Base-by-base conservation (phyloP, 495 filamentous ascomycete genomes). In the Penicillium tannophilum region DNA sequence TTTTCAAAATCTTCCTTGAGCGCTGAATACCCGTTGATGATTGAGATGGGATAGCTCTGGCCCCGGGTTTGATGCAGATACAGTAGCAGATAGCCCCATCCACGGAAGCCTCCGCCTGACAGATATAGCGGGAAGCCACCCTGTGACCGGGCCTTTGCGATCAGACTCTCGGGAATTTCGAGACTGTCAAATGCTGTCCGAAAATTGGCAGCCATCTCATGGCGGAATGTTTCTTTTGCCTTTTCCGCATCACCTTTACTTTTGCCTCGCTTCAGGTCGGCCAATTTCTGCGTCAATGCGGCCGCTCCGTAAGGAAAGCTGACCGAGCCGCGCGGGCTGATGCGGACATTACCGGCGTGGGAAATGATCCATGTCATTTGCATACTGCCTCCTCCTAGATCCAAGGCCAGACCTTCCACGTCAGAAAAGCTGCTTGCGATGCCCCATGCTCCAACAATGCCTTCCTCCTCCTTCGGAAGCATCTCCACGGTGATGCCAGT, bases 331-430 rank as follows among this genome's bases (percentile, higher is more conserved):
- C 69, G 62, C 17, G 79, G 65, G 33, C 79, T 79, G 63, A 84
- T 85, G 11, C 75, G 63, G 5, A 87, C 76, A 4, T 77, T 62
- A 6, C 82, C 85, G 1, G 74, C 60, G 14, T 76, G 68, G 1
- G 87, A 85, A 49, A 86, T 76, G 67, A 96, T 80, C 82, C 91
- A 96, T 7, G 90, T 91, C 76, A 97, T 86, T 74, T 97, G 93
- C 53, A 91, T 90, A 63, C 91, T 95, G 1, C 93, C 93, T 2
- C 93, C 93, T 3, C 93, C 93, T 0, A 97, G 82, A 67, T 97
- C 93, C 72, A 97, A 88, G 20, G 93, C 88, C 20, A 97, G 73
- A 0, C 91, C 89, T 52, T 79, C 73, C 4, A 91, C 86, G 30
- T 81, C 67, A 8, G 75, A 74, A 52, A 93, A 88, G 11, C 87